Evolutionary conservation across 306 rosid genomes (phyloP), one percentile per base, ranked within the genome.

Genomic region (Quillaja saponaria): DNA sequence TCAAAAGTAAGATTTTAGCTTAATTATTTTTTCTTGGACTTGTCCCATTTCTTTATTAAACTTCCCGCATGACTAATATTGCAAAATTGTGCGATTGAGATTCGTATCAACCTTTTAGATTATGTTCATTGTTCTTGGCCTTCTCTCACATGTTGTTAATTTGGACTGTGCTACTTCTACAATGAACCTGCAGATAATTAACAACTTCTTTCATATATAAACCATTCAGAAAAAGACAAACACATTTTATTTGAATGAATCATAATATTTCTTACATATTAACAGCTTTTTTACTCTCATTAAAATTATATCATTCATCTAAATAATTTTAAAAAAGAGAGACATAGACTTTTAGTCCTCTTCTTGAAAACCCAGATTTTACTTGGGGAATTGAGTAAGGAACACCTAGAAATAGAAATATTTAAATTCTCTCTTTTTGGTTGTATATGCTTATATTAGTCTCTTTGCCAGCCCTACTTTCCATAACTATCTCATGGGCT

Each of bases 51-150:
- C 16, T 72, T 68, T 58, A 58, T 61, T 13, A 44, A 31, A 31
- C 25, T 39, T 53, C 40, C 61, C 56, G 76, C 53, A 40, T 41
- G 60, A 64, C 68, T 48, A 64, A 64, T 67, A 74, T 61, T 64
- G 79, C 31, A 50, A 14, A 10, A 11, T 16, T 40, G 57, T 68
- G 64, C 82, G 60, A 37, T n/a, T n/a, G n/a, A n/a, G 80, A 80
- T 78, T 42, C 83, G 84, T 61, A 79, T 81, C 85, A 49, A 70
- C 64, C 37, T 45, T 38, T 61, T 74, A 54, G 83, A 87, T 84
- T 72, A 16, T 18, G 67, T 84, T 49, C 84, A 84, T 59, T 81
- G 86, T 64, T 78, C 77, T 71, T 79, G 75, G 82, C 73, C 79
- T 63, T 61, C 45, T 17, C 31, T 67, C 58, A 62, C 72, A 39